Base-by-base conservation (phyloP, 108 stramenopile genomes). In the Schizochytrium sp. region DNA sequence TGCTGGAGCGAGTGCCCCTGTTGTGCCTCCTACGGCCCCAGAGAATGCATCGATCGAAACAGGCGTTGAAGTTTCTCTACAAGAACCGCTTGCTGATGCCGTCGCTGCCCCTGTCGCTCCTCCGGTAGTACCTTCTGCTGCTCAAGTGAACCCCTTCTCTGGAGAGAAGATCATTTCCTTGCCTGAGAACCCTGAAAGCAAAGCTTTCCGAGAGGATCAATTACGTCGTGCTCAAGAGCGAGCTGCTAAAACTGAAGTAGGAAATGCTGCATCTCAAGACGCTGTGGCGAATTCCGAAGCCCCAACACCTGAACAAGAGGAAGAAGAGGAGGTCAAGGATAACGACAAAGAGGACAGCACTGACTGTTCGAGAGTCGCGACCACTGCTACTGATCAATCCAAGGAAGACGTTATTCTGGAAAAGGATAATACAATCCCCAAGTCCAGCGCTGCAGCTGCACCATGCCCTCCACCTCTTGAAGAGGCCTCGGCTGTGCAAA, bases 161-260 rank as follows among this genome's bases (percentile, higher is more conserved):
- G 76, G 76, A 0, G 76, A 83, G 28, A 49, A 55, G 47, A 53
- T 83, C 47, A 83, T 83, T 40, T 17, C 10, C n/a, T 53, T 47
- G 15, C 50, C 47, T 5, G 76, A 83, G 40, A 10, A 83, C n/a
- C 76, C 76, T n/a, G 76, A 17, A 83, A 83, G 50, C 50, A 83
- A 83, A 42, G 76, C 76, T 13, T 83, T 83, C 3, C 76, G 76
- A 47, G 28, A 83, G 53, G 76, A 83, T 5, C 49, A 83, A 53
- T 53, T 83, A 8, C 47, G 53, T 13, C 47, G 76, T 10, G 76
- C 76, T n/a, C 50, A 83, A 42, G 76, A 10, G 10, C 76, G 76
- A 8, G 50, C 59, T 17, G 59, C 17, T 0, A 60, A 60, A 38
- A 10, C 44, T 2, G 64, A 69, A 44, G 64, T n/a, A 3, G 76